Evolutionary conservation across 1,139 yeast species (phyloP).

Genomic region (Oligophagozyma castellii): DNA sequence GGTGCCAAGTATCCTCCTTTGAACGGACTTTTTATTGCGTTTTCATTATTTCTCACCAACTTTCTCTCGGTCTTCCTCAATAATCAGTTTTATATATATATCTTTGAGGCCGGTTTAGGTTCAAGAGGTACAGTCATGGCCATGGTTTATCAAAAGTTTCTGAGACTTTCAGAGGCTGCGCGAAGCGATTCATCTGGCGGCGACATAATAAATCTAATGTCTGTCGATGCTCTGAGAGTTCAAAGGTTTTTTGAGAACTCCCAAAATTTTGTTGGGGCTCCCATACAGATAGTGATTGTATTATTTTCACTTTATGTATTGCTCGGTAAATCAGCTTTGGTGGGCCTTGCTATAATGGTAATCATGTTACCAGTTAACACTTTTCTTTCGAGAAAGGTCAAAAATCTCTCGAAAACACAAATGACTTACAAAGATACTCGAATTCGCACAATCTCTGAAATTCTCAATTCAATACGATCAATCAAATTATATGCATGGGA

Average conservation of each 20-base stretch:
- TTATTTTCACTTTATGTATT: conserved; percentile 41
- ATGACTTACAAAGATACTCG: conserved; percentile 57
- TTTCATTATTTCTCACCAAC: conserved; percentile 36
- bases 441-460: conserved; percentile 44
- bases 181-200: conserved; percentile 37
- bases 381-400: conserved; percentile 33
- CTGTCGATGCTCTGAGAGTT: conserved; percentile 46
- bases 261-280: conserved; percentile 45
- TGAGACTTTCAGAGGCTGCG: conserved; percentile 35
- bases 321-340: conserved; percentile 48
- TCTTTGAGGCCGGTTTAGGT: conserved; percentile 39
- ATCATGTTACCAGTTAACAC: conserved; percentile 49
- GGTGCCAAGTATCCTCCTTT: conserved; percentile 27
- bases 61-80: conserved; percentile 33
- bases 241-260: conserved; percentile 40
- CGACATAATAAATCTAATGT: conserved; percentile 41
- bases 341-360: conserved; percentile 42
- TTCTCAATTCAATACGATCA: conserved; percentile 50
- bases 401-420: conserved; percentile 39
- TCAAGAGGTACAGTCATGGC: conserved; percentile 38
- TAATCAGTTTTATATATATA: conserved; percentile 39
- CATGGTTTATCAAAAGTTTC: conserved; percentile 37
- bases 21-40: conserved; percentile 38
- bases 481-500: conserved; percentile 71
- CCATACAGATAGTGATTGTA: conserved; percentile 42